Evolutionary conservation across 192 early-diverging fungal species (phyloP).

Genomic region (Pilaira anomala): DNA sequence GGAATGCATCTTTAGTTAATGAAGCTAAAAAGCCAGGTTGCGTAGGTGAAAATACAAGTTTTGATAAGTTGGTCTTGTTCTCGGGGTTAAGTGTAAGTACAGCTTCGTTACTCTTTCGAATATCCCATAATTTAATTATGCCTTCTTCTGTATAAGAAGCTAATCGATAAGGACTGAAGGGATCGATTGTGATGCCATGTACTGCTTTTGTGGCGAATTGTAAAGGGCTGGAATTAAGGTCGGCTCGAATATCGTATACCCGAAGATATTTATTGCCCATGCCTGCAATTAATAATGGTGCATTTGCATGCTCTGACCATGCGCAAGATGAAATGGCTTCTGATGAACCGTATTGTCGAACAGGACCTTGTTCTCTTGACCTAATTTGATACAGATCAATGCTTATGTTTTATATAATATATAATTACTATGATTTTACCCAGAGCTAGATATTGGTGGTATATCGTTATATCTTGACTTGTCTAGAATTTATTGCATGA

Average conservation of each 20-base stretch:
- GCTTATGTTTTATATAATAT: background rate
- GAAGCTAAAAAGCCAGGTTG: conserved; percentile 59
- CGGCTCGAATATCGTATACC: conserved; percentile 65
- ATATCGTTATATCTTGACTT: background rate
- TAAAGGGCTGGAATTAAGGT: conserved; percentile 43
- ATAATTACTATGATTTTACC: conserved; percentile 1
- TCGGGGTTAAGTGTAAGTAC: conserved; percentile 22
- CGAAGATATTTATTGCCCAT: conserved; percentile 70
- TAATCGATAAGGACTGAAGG: conserved; percentile 63
- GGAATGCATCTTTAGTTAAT: conserved; percentile 50
- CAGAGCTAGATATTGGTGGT: conserved; percentile 4
- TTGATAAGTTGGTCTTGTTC: conserved; percentile 37
- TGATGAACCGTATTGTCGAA: conserved; percentile 59
- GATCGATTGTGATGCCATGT: conserved; percentile 63
- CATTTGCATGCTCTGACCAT: conserved; percentile 56
- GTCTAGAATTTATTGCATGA: background rate
- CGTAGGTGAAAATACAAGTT: conserved; percentile 59
- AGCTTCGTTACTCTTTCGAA: conserved; percentile 59
- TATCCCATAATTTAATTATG: conserved; percentile 73
- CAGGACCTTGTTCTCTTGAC: conserved; percentile 29
- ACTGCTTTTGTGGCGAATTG: conserved; percentile 69
- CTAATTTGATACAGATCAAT: background rate
- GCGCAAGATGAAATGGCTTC: conserved; percentile 66
- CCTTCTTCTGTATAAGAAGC: conserved; percentile 70
- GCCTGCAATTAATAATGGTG: conserved; percentile 62